phyloP scores from a whole-genome alignment of 345 rosid species.

The Durio zibethinus region DNA sequence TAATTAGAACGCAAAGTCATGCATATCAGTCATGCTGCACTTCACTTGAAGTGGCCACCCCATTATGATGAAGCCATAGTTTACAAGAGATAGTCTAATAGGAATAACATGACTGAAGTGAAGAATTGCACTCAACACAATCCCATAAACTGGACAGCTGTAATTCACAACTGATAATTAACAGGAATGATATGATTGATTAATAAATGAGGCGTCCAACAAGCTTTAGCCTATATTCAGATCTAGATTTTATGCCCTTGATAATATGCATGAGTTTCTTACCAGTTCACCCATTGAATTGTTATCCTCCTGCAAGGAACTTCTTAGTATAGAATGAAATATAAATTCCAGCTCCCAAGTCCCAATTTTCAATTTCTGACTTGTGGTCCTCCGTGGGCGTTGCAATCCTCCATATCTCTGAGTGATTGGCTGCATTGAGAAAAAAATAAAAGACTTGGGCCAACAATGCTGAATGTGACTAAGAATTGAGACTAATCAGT shows the following conservation, averaged over 20 bases:
- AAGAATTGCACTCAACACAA: neutral
- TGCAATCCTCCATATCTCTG: slow-evolving; percentile 77
- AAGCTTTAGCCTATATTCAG: neutral
- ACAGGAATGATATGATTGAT: neutral
- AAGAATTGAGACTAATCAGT: neutral
- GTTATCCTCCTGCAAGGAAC: slow-evolving; percentile 53
- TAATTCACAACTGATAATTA: neutral
- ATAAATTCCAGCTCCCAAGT: slow-evolving; percentile 87
- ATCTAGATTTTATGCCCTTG: neutral
- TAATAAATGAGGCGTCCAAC: neutral
- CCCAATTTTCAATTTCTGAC: slow-evolving; percentile 96
- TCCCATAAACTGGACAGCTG: neutral
- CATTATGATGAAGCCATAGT: neutral
- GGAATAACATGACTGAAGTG: neutral
- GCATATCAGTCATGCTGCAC: neutral
- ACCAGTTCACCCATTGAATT: slow-evolving; percentile 55
- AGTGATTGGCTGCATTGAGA: slow-evolving; percentile 56
- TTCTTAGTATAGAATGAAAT: slow-evolving; percentile 68
- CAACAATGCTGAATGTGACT: neutral
- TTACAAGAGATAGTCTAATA: neutral
- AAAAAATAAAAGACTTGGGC: neutral
- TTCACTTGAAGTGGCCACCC: neutral
- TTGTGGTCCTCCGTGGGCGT: slow-evolving; percentile 80
- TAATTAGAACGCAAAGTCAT: neutral
- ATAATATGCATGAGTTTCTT: slow-evolving; percentile 15